A percentile compares a stretch with the other conserved stretches of the same genome.
These are phyloP conservation scores for Ophiostoma angusticollis DNA, from an alignment of 2,329 filamentous ascomycete genomes.

Conservation along the genomic window DNA sequence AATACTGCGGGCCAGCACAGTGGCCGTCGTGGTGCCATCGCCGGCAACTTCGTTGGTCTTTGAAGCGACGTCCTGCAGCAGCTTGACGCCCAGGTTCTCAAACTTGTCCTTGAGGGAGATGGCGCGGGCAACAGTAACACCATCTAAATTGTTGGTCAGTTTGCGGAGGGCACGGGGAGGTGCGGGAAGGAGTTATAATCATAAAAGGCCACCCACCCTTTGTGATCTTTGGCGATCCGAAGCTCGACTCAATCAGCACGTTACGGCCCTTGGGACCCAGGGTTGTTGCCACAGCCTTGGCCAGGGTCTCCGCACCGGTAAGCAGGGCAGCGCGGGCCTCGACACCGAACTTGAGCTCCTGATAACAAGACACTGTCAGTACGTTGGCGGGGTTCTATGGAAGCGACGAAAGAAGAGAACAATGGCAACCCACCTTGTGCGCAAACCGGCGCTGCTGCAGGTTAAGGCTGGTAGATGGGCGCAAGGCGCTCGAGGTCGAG, in stretches of 20 bases:
- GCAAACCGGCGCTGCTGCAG: slow-evolving; percentile 84
- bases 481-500: slow-evolving; percentile 48
- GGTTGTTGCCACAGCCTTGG: slow-evolving; percentile 90
- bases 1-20: slow-evolving; percentile 91
- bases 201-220: slow-evolving; percentile 56
- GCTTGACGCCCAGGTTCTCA: slow-evolving; percentile 94
- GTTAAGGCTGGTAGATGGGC: slow-evolving; percentile 51
- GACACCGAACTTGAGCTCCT: slow-evolving; percentile 98
- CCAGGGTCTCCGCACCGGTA: slow-evolving; percentile 90
- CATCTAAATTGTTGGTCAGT: no score
- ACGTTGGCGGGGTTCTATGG: neutral
- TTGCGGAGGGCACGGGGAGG: no score
- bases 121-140: slow-evolving; percentile 80
- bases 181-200: slow-evolving; percentile 3
- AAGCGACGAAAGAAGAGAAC: neutral
- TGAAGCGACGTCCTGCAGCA: slow-evolving; percentile 94
- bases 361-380: neutral
- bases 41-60: slow-evolving; percentile 99
- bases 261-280: slow-evolving; percentile 97
- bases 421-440: slow-evolving; percentile 71
- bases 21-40: slow-evolving; percentile 97
- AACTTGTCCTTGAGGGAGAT: slow-evolving; percentile 96
- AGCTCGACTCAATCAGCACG: slow-evolving; percentile 96
- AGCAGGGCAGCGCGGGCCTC: slow-evolving; percentile 83
- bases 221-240: slow-evolving; percentile 98